These are phyloP conservation scores for Colletotrichum aenigma DNA, from an alignment of 2,329 filamentous ascomycete species.

Conservation along the genomic window DNA sequence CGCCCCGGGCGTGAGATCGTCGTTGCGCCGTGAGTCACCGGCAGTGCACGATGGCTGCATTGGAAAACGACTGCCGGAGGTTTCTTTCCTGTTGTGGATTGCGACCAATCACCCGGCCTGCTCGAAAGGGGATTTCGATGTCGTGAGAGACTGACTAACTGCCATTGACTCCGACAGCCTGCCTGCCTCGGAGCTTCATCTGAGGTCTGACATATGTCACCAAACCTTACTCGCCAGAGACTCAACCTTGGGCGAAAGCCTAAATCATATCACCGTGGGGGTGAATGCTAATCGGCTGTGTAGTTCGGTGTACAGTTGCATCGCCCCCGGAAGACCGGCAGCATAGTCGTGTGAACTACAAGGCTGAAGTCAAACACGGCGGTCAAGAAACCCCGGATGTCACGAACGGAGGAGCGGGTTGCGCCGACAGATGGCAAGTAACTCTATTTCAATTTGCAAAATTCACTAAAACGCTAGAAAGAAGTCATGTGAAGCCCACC, in stretches of 20 bases:
- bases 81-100: neutral
- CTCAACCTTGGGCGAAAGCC: neutral
- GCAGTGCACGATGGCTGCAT: neutral
- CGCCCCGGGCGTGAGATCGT: neutral
- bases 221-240: neutral
- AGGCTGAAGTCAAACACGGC: neutral
- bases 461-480: neutral
- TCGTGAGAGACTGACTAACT: neutral
- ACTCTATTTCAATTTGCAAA: neutral
- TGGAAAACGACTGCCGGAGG: neutral
- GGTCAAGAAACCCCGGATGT: neutral
- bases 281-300: neutral
- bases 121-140: neutral
- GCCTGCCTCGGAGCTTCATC: neutral
- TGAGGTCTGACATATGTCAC: neutral
- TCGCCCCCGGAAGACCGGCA: neutral
- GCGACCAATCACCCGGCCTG: neutral
- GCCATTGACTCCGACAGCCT: neutral
- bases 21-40: neutral
- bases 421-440: neutral
- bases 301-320: neutral
- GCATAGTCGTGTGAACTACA: neutral
- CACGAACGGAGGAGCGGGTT: neutral
- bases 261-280: neutral
- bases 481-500: neutral